These are phyloP conservation scores for Oryza punctata DNA, from an alignment of 176 grass and related monocot species.

Conservation along the genomic window DNA sequence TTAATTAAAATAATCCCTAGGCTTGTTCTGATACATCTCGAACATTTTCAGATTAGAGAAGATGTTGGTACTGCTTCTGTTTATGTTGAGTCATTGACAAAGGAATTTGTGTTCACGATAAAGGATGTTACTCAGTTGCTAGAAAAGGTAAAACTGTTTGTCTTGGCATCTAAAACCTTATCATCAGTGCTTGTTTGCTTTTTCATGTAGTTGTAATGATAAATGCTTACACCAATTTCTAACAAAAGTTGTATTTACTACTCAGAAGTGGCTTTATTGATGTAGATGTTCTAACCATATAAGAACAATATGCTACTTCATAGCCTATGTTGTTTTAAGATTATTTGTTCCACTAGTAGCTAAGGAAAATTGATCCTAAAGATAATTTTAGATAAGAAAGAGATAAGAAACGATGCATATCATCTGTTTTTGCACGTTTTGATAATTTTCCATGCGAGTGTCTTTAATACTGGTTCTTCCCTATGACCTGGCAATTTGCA, in stretches of 20 bases:
- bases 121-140: slow-evolving; percentile 65
- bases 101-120: slow-evolving; percentile 48
- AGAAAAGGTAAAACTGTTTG: slow-evolving; percentile 44
- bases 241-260: neutral
- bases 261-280: neutral
- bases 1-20: neutral
- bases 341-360: neutral
- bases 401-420: neutral
- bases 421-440: neutral
- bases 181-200: neutral
- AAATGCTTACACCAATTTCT: too few relatives aligned
- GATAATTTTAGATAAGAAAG: neutral
- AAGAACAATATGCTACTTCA: neutral
- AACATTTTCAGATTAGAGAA: slow-evolving; percentile 66
- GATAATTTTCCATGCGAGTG: neutral
- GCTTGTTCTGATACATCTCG: slow-evolving; percentile 13
- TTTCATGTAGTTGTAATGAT: neutral
- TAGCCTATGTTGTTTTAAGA: neutral
- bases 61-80: slow-evolving; percentile 53
- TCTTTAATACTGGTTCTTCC: neutral
- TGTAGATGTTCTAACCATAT: neutral
- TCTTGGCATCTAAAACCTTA: neutral
- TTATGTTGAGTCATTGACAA: slow-evolving; percentile 69
- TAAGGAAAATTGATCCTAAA: neutral
- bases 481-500: neutral